Percentiles rank a stretch among this genome's conserved stretches.
These are phyloP conservation scores for Cercophora samala DNA, from an alignment of 495 filamentous ascomycete genomes.

Conservation along the genomic window DNA sequence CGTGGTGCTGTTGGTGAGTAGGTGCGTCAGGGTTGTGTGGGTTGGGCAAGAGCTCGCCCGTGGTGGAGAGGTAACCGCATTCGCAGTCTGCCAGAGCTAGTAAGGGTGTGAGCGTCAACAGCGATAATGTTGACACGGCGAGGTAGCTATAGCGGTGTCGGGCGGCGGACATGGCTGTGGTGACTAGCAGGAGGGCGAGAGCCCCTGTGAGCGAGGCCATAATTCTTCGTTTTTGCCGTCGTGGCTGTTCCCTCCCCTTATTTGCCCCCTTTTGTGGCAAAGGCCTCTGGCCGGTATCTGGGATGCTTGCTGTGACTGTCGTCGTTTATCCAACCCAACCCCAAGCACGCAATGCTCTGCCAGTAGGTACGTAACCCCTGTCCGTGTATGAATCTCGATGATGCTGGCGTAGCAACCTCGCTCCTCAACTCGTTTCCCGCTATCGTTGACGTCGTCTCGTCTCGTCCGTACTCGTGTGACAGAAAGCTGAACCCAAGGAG, in stretches of 20 bases:
- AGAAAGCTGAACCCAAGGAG: not conserved
- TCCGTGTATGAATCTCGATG: not conserved
- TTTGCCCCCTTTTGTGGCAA: not conserved
- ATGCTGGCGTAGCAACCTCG: not conserved
- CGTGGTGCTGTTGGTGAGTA: conserved; percentile 49
- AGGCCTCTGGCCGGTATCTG: too few species aligned
- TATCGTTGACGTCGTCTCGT: not conserved
- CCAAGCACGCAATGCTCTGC: not conserved
- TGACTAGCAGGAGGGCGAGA: not conserved
- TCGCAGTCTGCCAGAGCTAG: conserved; percentile 55
- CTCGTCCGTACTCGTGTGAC: not conserved
- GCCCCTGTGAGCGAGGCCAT: not conserved
- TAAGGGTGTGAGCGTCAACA: conserved; percentile 16
- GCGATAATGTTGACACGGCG: conserved; percentile 6
- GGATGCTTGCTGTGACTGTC: not conserved
- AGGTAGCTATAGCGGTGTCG: not conserved
- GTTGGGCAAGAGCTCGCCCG: conserved; percentile 33
- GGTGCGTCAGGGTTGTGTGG: conserved; percentile 45
- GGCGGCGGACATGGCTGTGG: not conserved
- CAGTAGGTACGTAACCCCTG: not conserved
- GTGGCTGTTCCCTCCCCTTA: not conserved
- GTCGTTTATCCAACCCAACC: too few species aligned
- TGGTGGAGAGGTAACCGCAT: conserved; percentile 59
- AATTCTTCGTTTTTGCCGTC: not conserved
- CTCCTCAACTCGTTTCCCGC: not conserved